Conservation (phyloP, 2,329 filamentous ascomycete species). For the Pseudogymnoascus destructans region DNA sequence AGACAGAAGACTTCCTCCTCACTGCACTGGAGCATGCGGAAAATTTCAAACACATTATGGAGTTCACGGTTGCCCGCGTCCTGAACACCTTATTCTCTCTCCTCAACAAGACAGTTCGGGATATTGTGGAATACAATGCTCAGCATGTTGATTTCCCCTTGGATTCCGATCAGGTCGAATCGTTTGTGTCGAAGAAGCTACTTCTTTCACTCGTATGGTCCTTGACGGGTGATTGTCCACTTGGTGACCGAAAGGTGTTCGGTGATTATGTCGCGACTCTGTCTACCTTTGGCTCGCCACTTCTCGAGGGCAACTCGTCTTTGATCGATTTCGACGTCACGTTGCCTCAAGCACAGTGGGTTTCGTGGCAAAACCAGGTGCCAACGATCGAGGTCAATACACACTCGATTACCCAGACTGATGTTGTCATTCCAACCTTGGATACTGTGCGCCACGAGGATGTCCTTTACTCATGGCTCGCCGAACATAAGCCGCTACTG, state of each 20-base stretch:
- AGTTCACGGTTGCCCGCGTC: slow-evolving; percentile 82
- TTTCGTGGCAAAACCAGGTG: slow-evolving; percentile 87
- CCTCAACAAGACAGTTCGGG: slow-evolving; percentile 83
- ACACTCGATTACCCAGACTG: slow-evolving; percentile 93
- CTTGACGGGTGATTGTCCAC: slow-evolving; percentile 84
- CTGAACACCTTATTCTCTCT: slow-evolving; percentile 90
- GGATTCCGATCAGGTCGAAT: slow-evolving; percentile 78
- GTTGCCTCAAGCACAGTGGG: slow-evolving; percentile 79
- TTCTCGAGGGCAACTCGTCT: slow-evolving; percentile 63
- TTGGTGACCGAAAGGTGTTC: slow-evolving; percentile 75
- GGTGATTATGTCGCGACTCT: slow-evolving; percentile 73
- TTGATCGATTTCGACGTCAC: slow-evolving; percentile 93
- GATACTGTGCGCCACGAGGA: slow-evolving; percentile 97
- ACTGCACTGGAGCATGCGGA: slow-evolving; percentile 64
- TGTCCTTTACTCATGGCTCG: slow-evolving; percentile 98
- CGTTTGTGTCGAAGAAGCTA: slow-evolving; percentile 85
- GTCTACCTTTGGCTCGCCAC: slow-evolving; percentile 74
- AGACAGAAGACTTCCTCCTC: slow-evolving; percentile 66
- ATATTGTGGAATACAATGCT: slow-evolving; percentile 88
- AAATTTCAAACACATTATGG: slow-evolving; percentile 91
- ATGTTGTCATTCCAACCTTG: slow-evolving; percentile 94
- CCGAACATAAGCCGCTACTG: slow-evolving; percentile 92
- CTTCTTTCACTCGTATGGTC: slow-evolving; percentile 90
- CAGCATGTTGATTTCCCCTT: slow-evolving; percentile 91
- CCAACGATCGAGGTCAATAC: slow-evolving; percentile 94